Evolutionary conservation across 768 basidiomycete genomes (phyloP).

Genomic region (Mycena crocata): DNA sequence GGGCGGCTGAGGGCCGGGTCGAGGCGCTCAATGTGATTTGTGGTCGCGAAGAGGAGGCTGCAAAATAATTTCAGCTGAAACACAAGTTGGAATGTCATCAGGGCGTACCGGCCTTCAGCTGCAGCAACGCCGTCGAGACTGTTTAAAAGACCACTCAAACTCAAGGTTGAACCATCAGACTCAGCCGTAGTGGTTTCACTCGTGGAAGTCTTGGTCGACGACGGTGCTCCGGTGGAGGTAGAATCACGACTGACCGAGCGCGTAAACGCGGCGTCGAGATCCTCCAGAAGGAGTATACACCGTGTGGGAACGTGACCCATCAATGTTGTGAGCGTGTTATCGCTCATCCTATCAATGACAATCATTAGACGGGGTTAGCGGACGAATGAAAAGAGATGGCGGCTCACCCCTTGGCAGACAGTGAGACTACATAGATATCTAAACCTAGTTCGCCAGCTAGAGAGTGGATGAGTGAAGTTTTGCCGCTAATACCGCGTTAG

Average conservation of each 20-base stretch:
- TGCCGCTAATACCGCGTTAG: slow-evolving; percentile 64
- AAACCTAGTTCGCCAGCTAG: slow-evolving; percentile 86
- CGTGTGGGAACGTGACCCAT: slow-evolving; percentile 91
- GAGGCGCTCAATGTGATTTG: slow-evolving; percentile 93
- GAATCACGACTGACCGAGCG: slow-evolving; percentile 87
- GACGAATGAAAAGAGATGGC: slow-evolving; percentile 15
- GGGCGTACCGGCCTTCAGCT: slow-evolving; percentile 83
- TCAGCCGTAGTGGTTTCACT: slow-evolving; percentile 54
- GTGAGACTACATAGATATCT: slow-evolving; percentile 91
- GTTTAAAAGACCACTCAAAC: slow-evolving; percentile 87
- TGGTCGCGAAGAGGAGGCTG: slow-evolving; percentile 90
- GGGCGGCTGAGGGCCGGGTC: slow-evolving; percentile 91
- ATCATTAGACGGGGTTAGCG: slow-evolving; percentile 29
- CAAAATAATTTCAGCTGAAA: slow-evolving; percentile 26
- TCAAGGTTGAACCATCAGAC: slow-evolving; percentile 82
- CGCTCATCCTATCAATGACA: slow-evolving; percentile 85
- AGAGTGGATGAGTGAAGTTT: slow-evolving; percentile 89
- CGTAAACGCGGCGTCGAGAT: slow-evolving; percentile 93
- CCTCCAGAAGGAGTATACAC: slow-evolving; percentile 93
- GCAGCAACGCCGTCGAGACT: slow-evolving; percentile 89
- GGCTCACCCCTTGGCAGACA: slow-evolving; percentile 87
- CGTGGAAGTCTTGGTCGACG: slow-evolving; percentile 55
- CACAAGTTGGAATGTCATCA: slow-evolving; percentile 5
- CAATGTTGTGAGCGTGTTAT: slow-evolving; percentile 86
- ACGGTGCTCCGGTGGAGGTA: slow-evolving; percentile 80